A percentile compares a stretch with the other conserved stretches of the same genome.
Conservation (phyloP, 2,329 filamentous ascomycete genomes). For the Verticillium alfalfae region DNA sequence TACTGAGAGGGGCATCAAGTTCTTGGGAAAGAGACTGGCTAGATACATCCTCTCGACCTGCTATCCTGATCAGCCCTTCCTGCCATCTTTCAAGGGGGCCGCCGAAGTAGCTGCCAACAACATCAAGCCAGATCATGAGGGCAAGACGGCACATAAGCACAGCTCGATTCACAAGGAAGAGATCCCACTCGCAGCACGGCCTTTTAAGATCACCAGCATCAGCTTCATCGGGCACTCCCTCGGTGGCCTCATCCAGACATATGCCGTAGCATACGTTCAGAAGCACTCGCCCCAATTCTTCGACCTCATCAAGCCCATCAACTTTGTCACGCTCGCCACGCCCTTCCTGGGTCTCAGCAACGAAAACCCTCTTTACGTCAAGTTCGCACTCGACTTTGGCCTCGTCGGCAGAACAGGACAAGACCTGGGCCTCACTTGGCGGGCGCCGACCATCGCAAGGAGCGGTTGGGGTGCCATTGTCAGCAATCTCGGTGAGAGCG, state of each 20-base stretch:
- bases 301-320: constrained; percentile 75
- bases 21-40: constrained; percentile 88
- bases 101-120: constrained; percentile 27
- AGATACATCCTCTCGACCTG: constrained; percentile 87
- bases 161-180: constrained; percentile 50
- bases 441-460: constrained; percentile 76
- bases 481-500: constrained; percentile 68
- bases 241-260: constrained; percentile 84
- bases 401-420: constrained; percentile 94
- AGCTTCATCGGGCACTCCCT: constrained; percentile 92
- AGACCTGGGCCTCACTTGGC: constrained; percentile 91
- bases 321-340: constrained; percentile 83
- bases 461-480: constrained; percentile 88
- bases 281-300: constrained; percentile 94
- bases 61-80: constrained; percentile 87
- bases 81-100: constrained; percentile 55
- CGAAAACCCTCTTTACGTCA: constrained; percentile 95
- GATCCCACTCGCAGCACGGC: constrained; percentile 35
- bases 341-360: constrained; percentile 91
- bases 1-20: constrained; percentile 94
- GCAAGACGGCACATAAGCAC: constrained; percentile 43
- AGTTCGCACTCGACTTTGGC: constrained; percentile 93
- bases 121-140: constrained; percentile 30
- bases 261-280: constrained; percentile 92
- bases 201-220: constrained; percentile 87